Conservation (phyloP, 2,329 filamentous ascomycete species). For the Daldinia eschscholtzii region DNA sequence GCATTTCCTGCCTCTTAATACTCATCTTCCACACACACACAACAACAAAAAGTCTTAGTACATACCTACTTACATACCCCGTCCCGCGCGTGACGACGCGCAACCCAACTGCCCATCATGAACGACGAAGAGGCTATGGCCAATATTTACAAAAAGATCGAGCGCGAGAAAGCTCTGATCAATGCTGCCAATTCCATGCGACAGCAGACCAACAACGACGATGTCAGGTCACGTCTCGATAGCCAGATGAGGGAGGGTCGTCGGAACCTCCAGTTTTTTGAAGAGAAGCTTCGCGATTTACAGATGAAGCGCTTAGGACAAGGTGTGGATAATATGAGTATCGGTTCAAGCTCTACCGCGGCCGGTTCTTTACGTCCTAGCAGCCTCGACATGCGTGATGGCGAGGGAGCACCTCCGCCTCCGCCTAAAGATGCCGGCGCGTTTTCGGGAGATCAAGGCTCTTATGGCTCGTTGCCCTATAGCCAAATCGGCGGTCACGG, state of each 20-base stretch:
- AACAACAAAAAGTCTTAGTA: constrained; percentile 33
- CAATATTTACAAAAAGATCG: constrained; percentile 96
- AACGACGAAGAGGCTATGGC: constrained; percentile 75
- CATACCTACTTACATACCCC: constrained; percentile 11
- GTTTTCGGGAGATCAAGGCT: constrained; percentile 63
- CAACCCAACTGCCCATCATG: constrained; percentile 63
- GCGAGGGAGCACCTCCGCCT: constrained; percentile 68
- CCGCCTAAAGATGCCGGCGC: constrained; percentile 77
- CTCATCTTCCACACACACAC: constrained; percentile 14
- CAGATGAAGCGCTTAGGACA: constrained; percentile 82
- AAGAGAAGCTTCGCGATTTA: constrained; percentile 89
- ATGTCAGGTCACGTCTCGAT: constrained; percentile 90
- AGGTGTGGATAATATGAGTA: constrained; percentile 74
- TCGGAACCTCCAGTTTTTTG: constrained; percentile 94
- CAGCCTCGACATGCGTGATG: constrained; percentile 62
- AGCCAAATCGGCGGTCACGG: constrained; percentile 73
- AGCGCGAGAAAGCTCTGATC: constrained; percentile 95
- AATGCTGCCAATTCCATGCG: constrained; percentile 95
- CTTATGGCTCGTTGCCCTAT: constrained; percentile 71
- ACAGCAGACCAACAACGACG: constrained; percentile 93
- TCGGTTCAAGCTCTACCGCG: constrained; percentile 64
- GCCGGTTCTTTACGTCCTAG: constrained; percentile 57
- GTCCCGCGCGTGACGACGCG: constrained; percentile 56
- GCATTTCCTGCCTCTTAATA: constrained; percentile 34
- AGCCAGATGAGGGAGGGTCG: constrained; percentile 94